Evolutionary conservation across 208 protist genomes (phyloP), one percentile per base, ranked within the genome.

Genomic region (Trichomonas gallinae): DNA sequence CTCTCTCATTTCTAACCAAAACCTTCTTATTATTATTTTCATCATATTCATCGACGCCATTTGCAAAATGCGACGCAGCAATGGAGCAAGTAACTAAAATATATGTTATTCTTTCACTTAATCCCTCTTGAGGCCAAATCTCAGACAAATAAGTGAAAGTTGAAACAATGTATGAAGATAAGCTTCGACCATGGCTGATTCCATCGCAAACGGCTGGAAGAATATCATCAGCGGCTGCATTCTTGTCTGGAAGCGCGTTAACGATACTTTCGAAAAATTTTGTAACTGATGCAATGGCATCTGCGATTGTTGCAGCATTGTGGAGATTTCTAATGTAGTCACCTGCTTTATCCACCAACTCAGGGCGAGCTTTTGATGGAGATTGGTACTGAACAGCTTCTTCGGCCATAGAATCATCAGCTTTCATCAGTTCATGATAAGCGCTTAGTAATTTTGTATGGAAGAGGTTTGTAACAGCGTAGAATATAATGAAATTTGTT

Each of bases 401-500:
- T 38, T 93, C 10, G 0, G 87, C 87, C 26, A 31, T 44, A 58
- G 4, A 38, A 93, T 93, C 45, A 9, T 93, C 44, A 8, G 11
- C 21, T 51, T 48, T 23, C 15, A 93, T 42, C 1, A 38, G 0
- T 51, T 51, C n/a, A 51, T 93, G 87, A 51, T 93, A 93, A 17
- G 31, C 87, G 1, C 51, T 51, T 0, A 93, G 87, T 38, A 93
- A 38, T 51, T 93, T 93, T 38, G 87, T n/a, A 51, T 93, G 87
- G 38, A 93, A 93, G 26, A 51, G 87, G 15, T 51, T 93, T 1
- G 44, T 38, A 0, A 93, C 87, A 38, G 87, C 87, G 44, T 93
- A 93, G 46, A 93, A 93, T 48, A 93, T 93, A 17, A 93, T 93
- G 17, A 51, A 93, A 51, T 93, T 93, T 15, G 87, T 93, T 48